These are phyloP conservation scores for Angomonas ambiguus DNA, from an alignment of 208 protist species.

Conservation along the genomic window DNA sequence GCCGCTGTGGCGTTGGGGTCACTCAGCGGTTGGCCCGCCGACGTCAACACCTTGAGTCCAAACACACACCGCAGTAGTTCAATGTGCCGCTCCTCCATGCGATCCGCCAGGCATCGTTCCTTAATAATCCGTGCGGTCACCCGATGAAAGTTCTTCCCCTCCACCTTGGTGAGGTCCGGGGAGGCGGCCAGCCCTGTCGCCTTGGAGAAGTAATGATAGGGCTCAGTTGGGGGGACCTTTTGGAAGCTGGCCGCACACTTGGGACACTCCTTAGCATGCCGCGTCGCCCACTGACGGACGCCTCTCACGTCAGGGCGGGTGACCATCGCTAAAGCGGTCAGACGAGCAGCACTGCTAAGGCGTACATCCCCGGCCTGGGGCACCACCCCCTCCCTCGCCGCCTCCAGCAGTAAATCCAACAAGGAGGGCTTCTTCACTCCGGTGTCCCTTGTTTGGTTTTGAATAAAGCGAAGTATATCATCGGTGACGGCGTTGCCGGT, in stretches of 20 bases:
- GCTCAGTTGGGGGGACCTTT: slow-evolving; percentile 24
- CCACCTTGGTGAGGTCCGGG: slow-evolving; percentile 26
- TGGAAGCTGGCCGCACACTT: slow-evolving; percentile 22
- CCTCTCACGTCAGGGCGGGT: slow-evolving; percentile 41
- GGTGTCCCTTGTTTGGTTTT: slow-evolving; percentile 14
- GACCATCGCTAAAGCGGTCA: slow-evolving; percentile 31
- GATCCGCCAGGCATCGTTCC: slow-evolving; percentile 26
- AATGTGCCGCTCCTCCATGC: slow-evolving; percentile 23
- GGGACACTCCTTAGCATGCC: slow-evolving; percentile 27
- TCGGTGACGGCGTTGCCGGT: slow-evolving; percentile 35
- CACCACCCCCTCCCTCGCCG: slow-evolving; percentile 17
- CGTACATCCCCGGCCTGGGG: slow-evolving; percentile 9
- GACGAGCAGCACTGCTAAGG: slow-evolving; percentile 17
- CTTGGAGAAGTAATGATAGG: slow-evolving; percentile 23
- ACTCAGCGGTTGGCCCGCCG: slow-evolving; percentile 10
- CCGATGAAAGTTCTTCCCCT: slow-evolving; percentile 35
- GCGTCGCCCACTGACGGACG: slow-evolving; percentile 29
- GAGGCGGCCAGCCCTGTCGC: slow-evolving; percentile 24
- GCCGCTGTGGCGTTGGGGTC: slow-evolving; percentile 19
- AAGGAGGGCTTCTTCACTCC: slow-evolving; percentile 9
- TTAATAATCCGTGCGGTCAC: slow-evolving; percentile 19
- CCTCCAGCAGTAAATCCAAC: slow-evolving; percentile 24
- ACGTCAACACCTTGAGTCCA: slow-evolving; percentile 18
- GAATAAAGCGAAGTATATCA: slow-evolving; percentile 19
- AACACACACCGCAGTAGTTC: slow-evolving; percentile 33